These are phyloP conservation scores for Colletotrichum lentis DNA, from an alignment of 2,329 filamentous ascomycete genomes.

Conservation along the genomic window DNA sequence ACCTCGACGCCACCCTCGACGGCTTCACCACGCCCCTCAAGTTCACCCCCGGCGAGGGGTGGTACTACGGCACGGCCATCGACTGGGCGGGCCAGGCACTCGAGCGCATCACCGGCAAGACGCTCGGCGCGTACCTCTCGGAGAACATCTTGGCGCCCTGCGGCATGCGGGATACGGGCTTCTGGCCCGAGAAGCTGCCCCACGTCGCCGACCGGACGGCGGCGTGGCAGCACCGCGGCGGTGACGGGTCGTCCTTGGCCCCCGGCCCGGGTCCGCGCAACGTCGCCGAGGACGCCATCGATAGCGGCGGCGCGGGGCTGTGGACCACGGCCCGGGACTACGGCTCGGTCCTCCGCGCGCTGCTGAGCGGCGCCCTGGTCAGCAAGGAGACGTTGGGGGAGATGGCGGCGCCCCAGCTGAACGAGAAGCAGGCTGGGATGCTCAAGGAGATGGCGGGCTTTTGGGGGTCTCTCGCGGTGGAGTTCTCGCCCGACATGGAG, in stretches of 20 bases:
- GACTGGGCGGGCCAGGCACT: constrained; percentile 60
- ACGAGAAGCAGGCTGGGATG: constrained; percentile 43
- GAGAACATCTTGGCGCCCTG: constrained; percentile 50
- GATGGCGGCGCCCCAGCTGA: constrained; percentile 54
- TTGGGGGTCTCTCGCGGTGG: constrained; percentile 47
- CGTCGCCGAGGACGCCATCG: constrained; percentile 45
- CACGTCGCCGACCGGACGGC: constrained; percentile 41
- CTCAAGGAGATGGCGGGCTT: constrained; percentile 37
- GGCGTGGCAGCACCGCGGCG: constrained; percentile 39
- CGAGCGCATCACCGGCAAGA: constrained; percentile 50
- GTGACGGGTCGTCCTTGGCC: constrained; percentile 39
- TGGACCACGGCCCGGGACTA: constrained; percentile 55
- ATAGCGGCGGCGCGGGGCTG: constrained; percentile 55
- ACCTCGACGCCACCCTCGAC: constrained; percentile 47
- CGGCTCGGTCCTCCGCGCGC: constrained; percentile 46
- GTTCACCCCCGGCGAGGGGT: constrained; percentile 57
- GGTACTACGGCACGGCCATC: constrained; percentile 57
- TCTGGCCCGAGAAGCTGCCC: constrained; percentile 46
- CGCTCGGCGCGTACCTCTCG: constrained; percentile 51
- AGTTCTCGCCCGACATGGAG: constrained; percentile 47
- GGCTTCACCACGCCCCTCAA: constrained; percentile 54
- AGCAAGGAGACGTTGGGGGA: constrained; percentile 43
- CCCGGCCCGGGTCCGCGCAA: constrained; percentile 25
- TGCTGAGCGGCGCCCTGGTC: constrained; percentile 48
- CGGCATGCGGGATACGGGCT: constrained; percentile 49